phyloP scores from a whole-genome alignment of 495 filamentous ascomycete genomes.

The Copromyces sp. region DNA sequence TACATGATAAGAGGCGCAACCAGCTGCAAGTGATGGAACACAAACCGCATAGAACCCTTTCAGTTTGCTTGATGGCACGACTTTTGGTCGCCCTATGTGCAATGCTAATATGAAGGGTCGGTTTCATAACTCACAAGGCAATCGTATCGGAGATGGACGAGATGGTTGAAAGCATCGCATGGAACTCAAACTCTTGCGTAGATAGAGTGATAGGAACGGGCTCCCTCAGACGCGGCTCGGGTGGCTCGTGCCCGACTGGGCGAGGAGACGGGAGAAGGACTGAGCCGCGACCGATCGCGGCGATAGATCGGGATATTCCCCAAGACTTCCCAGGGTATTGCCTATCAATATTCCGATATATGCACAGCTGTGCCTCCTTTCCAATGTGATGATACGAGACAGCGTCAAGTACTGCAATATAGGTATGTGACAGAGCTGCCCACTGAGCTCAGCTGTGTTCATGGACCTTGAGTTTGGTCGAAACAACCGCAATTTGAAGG shows the following conservation, averaged over 20 bases:
- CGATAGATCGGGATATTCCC: background rate
- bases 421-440: background rate
- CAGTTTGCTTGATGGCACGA: background rate
- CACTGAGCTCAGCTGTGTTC: background rate
- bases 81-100: background rate
- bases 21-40: background rate
- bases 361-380: background rate
- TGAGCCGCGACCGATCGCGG: background rate
- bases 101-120: background rate
- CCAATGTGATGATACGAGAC: background rate
- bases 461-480: background rate
- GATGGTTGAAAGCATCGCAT: background rate
- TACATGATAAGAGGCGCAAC: background rate
- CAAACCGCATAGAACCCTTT: background rate
- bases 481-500: background rate
- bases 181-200: background rate
- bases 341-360: background rate
- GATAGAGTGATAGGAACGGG: too few relatives aligned
- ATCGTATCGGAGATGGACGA: background rate
- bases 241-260: background rate
- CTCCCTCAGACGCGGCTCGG: background rate
- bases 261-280: background rate
- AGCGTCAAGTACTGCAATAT: background rate
- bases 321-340: background rate
- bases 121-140: background rate